These are phyloP conservation scores for Chaetomium sp. DNA, from an alignment of 2,329 filamentous ascomycete species.

Conservation along the genomic window DNA sequence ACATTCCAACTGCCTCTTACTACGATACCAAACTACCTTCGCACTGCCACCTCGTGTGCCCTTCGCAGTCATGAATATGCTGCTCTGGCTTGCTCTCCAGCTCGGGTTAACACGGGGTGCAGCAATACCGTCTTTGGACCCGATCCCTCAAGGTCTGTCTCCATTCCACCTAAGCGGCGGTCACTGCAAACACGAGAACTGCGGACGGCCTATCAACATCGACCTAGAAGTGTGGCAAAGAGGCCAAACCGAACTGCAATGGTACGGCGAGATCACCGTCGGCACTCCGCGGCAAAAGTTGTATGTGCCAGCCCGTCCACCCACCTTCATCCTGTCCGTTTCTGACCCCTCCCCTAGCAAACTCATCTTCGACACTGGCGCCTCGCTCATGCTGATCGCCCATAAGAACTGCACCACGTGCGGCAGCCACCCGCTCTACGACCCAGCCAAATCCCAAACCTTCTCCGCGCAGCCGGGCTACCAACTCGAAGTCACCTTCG, in stretches of 20 bases:
- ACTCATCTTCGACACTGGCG: conserved; percentile 41
- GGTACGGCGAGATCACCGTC: conserved; percentile 30
- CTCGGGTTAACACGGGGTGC: conserved; percentile 8
- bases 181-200: neutral
- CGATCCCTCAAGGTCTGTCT: neutral
- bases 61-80: neutral
- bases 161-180: neutral
- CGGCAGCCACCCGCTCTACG: conserved; percentile 34
- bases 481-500: conserved; percentile 30
- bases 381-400: conserved; percentile 37
- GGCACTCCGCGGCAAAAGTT: conserved; percentile 35
- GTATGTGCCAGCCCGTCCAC: conserved; percentile 31
- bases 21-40: neutral
- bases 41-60: neutral
- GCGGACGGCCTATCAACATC: conserved; percentile 15
- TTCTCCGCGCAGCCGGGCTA: conserved; percentile 35
- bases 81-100: conserved; percentile 17
- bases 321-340: neutral
- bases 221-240: conserved; percentile 14
- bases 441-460: conserved; percentile 37
- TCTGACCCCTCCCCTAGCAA: conserved; percentile 30
- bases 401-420: conserved; percentile 38
- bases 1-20: neutral
- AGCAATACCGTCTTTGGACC: neutral
- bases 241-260: conserved; percentile 23